Percentiles rank a stretch among this genome's conserved stretches.
phyloP scores from a whole-genome alignment of 2,329 filamentous ascomycete species.

The Elsinoe fawcettii region DNA sequence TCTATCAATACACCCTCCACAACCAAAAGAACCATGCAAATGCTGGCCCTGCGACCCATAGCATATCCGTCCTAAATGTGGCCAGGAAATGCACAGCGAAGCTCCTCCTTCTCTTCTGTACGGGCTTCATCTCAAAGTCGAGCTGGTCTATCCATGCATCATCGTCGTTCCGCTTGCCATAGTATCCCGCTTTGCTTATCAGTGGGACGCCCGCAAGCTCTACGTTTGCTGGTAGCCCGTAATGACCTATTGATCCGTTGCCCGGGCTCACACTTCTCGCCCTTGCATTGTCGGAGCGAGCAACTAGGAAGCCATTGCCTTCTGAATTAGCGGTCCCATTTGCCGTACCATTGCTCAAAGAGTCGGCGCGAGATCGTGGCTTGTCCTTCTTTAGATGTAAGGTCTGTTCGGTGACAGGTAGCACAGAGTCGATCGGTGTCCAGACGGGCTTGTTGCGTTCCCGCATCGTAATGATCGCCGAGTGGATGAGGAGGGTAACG shows the following conservation, averaged over 20 bases:
- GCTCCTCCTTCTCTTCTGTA: constrained; percentile 27
- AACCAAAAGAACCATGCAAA: constrained; percentile 15
- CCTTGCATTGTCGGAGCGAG: constrained; percentile 26
- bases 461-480: constrained; percentile 30
- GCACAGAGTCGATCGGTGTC: constrained; percentile 21
- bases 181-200: constrained; percentile 38
- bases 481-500: constrained; percentile 39
- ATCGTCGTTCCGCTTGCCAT: constrained; percentile 25
- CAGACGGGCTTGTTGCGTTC: constrained; percentile 16
- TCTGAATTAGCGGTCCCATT: constrained; percentile 16
- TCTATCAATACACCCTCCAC: constrained; percentile 40
- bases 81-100: constrained; percentile 43
- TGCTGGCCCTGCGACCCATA: constrained; percentile 31
- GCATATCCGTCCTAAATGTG: constrained; percentile 56
- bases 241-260: constrained; percentile 20
- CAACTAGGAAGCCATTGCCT: constrained; percentile 21
- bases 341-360: constrained; percentile 25
- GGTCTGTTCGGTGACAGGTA: constrained; percentile 27
- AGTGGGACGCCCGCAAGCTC: constrained; percentile 22
- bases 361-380: constrained; percentile 16
- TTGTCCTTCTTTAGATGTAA: constrained; percentile 22
- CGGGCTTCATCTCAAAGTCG: constrained; percentile 23
- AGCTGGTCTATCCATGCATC: constrained; percentile 26
- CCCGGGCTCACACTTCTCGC: constrained; percentile 35
- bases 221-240: constrained; percentile 23